These are phyloP conservation scores for Przewalskia tangutica DNA, from an alignment of 257 asterid species.

Conservation along the genomic window DNA sequence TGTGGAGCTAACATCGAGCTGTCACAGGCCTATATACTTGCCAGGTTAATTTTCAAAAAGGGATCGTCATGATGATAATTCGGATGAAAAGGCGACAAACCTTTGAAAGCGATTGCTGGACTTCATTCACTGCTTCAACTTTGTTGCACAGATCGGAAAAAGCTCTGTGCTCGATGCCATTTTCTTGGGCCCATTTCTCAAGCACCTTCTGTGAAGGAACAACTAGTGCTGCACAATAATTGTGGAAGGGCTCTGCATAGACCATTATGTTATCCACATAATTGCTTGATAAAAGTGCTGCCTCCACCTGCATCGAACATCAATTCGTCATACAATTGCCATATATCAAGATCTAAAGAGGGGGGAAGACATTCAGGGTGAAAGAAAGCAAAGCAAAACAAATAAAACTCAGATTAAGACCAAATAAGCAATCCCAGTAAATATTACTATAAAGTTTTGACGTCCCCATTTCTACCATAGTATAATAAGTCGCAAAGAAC, in stretches of 20 bases:
- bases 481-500: not conserved
- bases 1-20: not conserved
- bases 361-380: not conserved
- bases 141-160: conserved; percentile 64
- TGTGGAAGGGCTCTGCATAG: conserved; percentile 82
- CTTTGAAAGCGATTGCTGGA: conserved; percentile 69
- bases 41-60: not conserved
- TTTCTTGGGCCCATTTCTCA: conserved; percentile 72
- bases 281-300: conserved; percentile 55
- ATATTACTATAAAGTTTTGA: not conserved
- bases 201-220: conserved; percentile 60
- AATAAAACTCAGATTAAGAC: not conserved
- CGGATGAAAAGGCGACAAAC: conserved; percentile 20
- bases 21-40: not conserved
- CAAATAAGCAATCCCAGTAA: not conserved
- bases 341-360: not conserved
- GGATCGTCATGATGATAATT: not conserved
- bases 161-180: conserved; percentile 46
- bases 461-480: not conserved
- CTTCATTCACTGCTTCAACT: conserved; percentile 53
- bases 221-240: conserved; percentile 61
- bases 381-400: not conserved
- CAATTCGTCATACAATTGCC: not conserved
- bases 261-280: conserved; percentile 67
- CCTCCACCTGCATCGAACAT: conserved; percentile 53